These are phyloP conservation scores for Skeletonema costatum DNA, from an alignment of 108 stramenopile genomes.

Conservation along the genomic window DNA sequence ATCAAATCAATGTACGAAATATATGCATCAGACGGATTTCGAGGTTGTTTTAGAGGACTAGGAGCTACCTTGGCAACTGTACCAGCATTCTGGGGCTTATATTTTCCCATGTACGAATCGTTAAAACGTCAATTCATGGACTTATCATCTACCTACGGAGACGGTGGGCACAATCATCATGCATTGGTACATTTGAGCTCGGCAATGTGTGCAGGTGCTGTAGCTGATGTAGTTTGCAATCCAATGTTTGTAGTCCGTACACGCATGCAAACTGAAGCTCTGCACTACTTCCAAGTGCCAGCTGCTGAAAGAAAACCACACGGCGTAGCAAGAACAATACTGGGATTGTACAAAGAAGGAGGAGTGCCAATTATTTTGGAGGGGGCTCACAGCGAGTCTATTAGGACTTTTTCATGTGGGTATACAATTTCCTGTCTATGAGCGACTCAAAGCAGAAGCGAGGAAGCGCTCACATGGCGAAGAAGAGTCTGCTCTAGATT, in stretches of 20 bases:
- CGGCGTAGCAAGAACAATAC: slow-evolving; percentile 61
- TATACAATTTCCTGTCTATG: slow-evolving; percentile 93
- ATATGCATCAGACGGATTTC: slow-evolving; percentile 67
- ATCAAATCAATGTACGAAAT: slow-evolving; percentile 56
- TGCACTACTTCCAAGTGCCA: slow-evolving; percentile 66
- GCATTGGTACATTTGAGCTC: slow-evolving; percentile 71
- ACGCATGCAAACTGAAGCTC: slow-evolving; percentile 86
- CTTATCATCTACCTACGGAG: slow-evolving; percentile 25
- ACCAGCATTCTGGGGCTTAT: slow-evolving; percentile 91
- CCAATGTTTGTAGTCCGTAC: slow-evolving; percentile 92
- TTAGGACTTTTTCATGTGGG: slow-evolving; percentile 90
- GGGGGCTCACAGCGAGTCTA: slow-evolving; percentile 88
- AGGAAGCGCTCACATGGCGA: slow-evolving; percentile 43
- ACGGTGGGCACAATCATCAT: slow-evolving; percentile 49
- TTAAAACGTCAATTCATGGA: slow-evolving; percentile 35
- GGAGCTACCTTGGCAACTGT: slow-evolving; percentile 87
- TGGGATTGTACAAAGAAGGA: slow-evolving; percentile 58
- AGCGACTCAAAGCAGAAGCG: slow-evolving; percentile 73
- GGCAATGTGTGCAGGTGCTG: slow-evolving; percentile 82
- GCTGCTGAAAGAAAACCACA: slow-evolving; percentile 31
- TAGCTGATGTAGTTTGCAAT: slow-evolving; percentile 90
- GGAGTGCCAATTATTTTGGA: slow-evolving; percentile 82
- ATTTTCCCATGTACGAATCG: slow-evolving; percentile 67
- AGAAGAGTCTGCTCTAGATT: slow-evolving; percentile 67
- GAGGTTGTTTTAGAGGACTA: slow-evolving; percentile 89